Conservation (phyloP, 169 alveolate species). For the Cryptosporidium canis region DNA sequence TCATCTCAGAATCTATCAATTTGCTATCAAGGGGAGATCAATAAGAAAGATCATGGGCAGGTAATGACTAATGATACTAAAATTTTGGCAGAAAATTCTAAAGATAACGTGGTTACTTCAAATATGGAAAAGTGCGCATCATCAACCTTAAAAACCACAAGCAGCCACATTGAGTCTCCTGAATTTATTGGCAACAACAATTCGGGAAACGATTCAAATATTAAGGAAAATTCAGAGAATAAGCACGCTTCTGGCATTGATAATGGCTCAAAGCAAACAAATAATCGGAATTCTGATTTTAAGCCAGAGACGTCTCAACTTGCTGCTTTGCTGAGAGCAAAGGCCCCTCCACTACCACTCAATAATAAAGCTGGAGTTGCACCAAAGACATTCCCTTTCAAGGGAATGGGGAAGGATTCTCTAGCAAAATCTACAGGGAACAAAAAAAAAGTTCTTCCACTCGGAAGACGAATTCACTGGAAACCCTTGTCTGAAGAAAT, state of each 20-base stretch:
- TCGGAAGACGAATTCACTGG: constrained; percentile 77
- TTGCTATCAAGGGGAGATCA: not conserved
- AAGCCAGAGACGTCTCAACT: not conserved
- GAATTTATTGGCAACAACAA: not conserved
- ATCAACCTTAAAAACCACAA: too few species aligned
- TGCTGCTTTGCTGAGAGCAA: constrained; percentile 30
- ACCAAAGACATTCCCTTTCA: constrained; percentile 15
- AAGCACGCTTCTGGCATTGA: not conserved
- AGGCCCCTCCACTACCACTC: constrained; percentile 64
- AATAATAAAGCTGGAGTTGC: constrained; percentile 38
- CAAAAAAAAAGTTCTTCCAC: constrained; percentile 66
- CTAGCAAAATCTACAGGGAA: not conserved
- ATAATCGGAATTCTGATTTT: not conserved
- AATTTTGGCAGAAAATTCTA: too few species aligned
- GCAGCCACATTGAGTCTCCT: too few species aligned
- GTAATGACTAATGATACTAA: too few species aligned
- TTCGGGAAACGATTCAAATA: not conserved
- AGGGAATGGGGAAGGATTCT: constrained; percentile 4
- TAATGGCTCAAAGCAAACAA: not conserved
- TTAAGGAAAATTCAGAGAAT: not conserved
- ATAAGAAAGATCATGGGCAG: not conserved
- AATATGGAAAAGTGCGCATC: too few species aligned
- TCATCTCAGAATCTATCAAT: constrained; percentile 11
- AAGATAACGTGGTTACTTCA: too few species aligned
- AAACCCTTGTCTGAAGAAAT: constrained; percentile 72